Evolutionary conservation across 2,329 filamentous ascomycete species (phyloP), one percentile per base, ranked within the genome.

Genomic region (Xylaria sp.): DNA sequence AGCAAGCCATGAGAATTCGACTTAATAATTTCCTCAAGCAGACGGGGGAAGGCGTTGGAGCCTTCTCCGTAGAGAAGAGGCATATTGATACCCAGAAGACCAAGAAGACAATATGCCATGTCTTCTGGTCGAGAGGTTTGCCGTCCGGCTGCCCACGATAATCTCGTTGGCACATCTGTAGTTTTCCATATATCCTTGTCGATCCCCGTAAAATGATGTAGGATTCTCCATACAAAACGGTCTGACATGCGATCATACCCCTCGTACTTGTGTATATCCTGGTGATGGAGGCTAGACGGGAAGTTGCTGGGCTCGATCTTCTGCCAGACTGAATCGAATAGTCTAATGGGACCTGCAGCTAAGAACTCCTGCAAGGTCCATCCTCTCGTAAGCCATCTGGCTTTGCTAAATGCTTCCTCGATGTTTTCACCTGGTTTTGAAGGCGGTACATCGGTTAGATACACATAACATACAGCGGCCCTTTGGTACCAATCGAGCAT

Each of bases 1-100:
- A 65, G 39, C 15, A 68, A 15, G 6, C 48, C 61, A 28, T 68
- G 62, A 25, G 48, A 60, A 50, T 50, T 57, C 2, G 66, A 69
- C 23, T 69, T 69, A n/a, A 63, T 66, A 18, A 66, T n/a, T 56
- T 66, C 59, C n/a, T 51, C 59, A 3, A 62, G 44, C 6, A 69
- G 31, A 3, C 59, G 63, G 20, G 44, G 20, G 20, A 64, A 69
- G 50, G 55, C 60, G 5, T 9, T 7, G 18, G 44, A 13, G 3
- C 69, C 65, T 54, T 74, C 71, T 15, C 69, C 71, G 15, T 74
- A 72, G 8, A 73, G 56, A 0, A 73, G 56, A 20, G 72, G 69
- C 69, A 74, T 74, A n/a, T 69, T 70, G 4, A 74, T 69, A 34
- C 65, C 63, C 7, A 74, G 37, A 20, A 74, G 57, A 51, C 67